These are phyloP conservation scores for Mycotypha africana DNA, from an alignment of 371 early-diverging fungal species.

Conservation along the genomic window DNA sequence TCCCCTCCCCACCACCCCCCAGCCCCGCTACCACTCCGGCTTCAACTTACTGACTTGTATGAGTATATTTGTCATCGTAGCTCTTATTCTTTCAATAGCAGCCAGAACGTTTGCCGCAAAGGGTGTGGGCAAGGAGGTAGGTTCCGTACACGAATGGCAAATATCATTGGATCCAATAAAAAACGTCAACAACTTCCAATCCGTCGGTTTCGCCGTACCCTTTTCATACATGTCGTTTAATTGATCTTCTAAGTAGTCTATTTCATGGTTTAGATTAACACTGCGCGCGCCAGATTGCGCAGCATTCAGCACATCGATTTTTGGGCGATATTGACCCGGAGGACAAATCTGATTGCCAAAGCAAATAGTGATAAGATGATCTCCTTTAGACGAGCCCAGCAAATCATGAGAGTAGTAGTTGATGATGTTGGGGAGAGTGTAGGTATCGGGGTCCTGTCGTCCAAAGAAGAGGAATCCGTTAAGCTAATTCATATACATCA, in stretches of 20 bases:
- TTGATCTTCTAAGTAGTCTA: slow-evolving; percentile 33
- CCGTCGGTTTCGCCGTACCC: slow-evolving; percentile 32
- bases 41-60: slow-evolving; percentile 28
- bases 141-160: slow-evolving; percentile 47
- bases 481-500: too few relatives aligned
- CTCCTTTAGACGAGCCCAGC: slow-evolving; percentile 34
- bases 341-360: slow-evolving; percentile 41
- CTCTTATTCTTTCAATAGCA: slow-evolving; percentile 32
- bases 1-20: too few relatives aligned
- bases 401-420: slow-evolving; percentile 31
- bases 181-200: slow-evolving; percentile 61
- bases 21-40: too few relatives aligned
- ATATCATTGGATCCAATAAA: slow-evolving; percentile 70
- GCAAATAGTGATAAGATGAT: slow-evolving; percentile 38
- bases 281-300: slow-evolving; percentile 48
- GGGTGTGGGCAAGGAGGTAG: slow-evolving; percentile 19
- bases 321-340: slow-evolving; percentile 28
- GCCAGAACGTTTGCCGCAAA: slow-evolving; percentile 24
- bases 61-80: slow-evolving; percentile 20
- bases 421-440: slow-evolving; percentile 42
- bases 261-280: slow-evolving; percentile 32
- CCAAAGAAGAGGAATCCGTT: too few relatives aligned
- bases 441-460: slow-evolving; percentile 29
- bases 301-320: slow-evolving; percentile 36
- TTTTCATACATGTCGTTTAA: slow-evolving; percentile 19